These are phyloP conservation scores for Starmera dryadoides DNA, from an alignment of 805 yeast genomes.

Conservation along the genomic window DNA sequence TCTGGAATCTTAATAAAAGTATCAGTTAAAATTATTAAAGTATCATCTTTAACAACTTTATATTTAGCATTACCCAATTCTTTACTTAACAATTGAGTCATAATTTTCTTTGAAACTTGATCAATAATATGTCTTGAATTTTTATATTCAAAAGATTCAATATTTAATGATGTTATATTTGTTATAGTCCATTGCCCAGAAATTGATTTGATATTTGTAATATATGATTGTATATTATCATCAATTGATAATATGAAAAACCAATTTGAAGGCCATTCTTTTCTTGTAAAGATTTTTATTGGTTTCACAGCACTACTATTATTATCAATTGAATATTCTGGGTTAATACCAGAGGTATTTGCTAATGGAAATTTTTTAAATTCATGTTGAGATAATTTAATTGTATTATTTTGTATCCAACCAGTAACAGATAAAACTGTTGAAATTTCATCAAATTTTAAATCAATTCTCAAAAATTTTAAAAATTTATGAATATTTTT, in stretches of 20 bases:
- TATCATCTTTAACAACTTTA: conserved; percentile 5
- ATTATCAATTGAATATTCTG: not conserved
- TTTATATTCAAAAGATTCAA: conserved; percentile 20
- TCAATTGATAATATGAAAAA: conserved; percentile 26
- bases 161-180: conserved; percentile 4
- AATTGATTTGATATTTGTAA: conserved; percentile 23
- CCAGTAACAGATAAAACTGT: conserved; percentile 56
- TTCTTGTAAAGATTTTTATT: conserved; percentile 29
- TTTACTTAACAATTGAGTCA: conserved; percentile 9
- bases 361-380: conserved; percentile 21
- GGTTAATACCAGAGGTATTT: too few relatives aligned
- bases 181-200: conserved; percentile 16
- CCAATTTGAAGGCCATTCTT: conserved; percentile 32
- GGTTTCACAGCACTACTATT: not conserved
- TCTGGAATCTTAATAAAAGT: conserved; percentile 28
- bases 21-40: conserved; percentile 26
- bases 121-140: conserved; percentile 8
- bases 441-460: conserved; percentile 35
- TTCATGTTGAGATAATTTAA: conserved; percentile 44
- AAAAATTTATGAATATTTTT: conserved; percentile 16
- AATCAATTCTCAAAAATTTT: conserved; percentile 10
- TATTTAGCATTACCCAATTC: conserved; percentile 7
- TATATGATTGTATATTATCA: conserved; percentile 22
- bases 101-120: conserved; percentile 11
- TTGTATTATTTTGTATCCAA: conserved; percentile 57